Conservation (phyloP, 2,329 filamentous ascomycete genomes). For the Tolypocladium ovalisporum region DNA sequence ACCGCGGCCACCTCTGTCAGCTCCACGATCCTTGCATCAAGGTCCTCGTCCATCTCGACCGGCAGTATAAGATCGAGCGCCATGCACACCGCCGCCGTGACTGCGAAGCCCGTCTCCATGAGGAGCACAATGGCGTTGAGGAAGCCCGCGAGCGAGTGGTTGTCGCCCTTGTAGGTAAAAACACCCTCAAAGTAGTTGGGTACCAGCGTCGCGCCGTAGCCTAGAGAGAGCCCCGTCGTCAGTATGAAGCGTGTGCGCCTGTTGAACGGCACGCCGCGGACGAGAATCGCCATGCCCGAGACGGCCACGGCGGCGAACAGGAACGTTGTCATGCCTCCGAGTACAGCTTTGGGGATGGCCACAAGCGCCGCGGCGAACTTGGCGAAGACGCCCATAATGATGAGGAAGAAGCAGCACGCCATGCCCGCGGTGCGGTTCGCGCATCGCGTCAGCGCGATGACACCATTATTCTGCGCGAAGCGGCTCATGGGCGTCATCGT, state of each 20-base stretch:
- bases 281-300: constrained; percentile 67
- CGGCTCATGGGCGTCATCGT: constrained; percentile 73
- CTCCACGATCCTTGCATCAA: constrained; percentile 10
- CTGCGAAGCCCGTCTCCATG: constrained; percentile 64
- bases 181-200: constrained; percentile 58
- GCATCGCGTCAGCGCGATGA: constrained; percentile 71
- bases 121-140: constrained; percentile 63
- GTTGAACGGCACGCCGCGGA: constrained; percentile 59
- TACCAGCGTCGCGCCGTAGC: constrained; percentile 59
- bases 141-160: constrained; percentile 60
- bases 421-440: constrained; percentile 75
- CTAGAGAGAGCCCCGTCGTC: constrained; percentile 61
- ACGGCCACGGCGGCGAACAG: constrained; percentile 68
- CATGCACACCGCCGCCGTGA: constrained; percentile 64
- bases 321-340: constrained; percentile 70
- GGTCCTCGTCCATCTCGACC: constrained; percentile 60
- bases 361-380: constrained; percentile 76
- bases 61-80: constrained; percentile 63
- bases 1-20: not conserved
- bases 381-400: constrained; percentile 72
- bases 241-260: constrained; percentile 74
- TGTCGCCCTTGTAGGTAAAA: constrained; percentile 61
- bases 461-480: constrained; percentile 78
- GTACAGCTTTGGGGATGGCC: constrained; percentile 56
- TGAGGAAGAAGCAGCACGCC: constrained; percentile 63